Conservation (phyloP, 257 asterid species). For the Primulina eburnea region DNA sequence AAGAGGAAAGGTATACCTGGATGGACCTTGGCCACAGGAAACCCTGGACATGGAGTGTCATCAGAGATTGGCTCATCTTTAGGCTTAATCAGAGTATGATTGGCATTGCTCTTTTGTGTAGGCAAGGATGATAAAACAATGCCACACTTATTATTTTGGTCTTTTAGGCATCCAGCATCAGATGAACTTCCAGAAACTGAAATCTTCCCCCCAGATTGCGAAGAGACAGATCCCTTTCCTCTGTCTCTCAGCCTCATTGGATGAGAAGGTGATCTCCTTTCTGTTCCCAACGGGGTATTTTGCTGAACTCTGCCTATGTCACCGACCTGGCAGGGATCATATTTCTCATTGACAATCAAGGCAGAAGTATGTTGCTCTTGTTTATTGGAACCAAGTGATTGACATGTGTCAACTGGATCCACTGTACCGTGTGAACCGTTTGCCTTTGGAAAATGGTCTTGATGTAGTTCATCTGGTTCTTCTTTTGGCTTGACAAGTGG, state of each 20-base stretch:
- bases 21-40: not conserved
- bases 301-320: conserved; percentile 15
- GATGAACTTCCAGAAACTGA: conserved; percentile 23
- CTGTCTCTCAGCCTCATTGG: conserved; percentile 27
- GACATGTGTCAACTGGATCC: conserved; percentile 16
- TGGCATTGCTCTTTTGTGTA: conserved; percentile 14
- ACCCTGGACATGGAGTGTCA: not conserved
- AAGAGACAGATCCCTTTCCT: conserved; percentile 23
- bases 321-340: conserved; percentile 21
- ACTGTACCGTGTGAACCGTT: conserved; percentile 15
- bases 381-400: conserved; percentile 22
- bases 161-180: conserved; percentile 25
- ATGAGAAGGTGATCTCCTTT: conserved; percentile 24
- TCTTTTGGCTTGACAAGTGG: conserved; percentile 36
- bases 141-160: conserved; percentile 24
- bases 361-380: conserved; percentile 30
- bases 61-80: not conserved
- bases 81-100: conserved; percentile 20
- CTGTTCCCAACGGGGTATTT: conserved; percentile 22
- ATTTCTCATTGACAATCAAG: conserved; percentile 15
- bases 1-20: conserved; percentile 27
- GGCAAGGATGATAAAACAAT: not conserved
- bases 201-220: not conserved
- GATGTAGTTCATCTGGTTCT: conserved; percentile 37
- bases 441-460: conserved; percentile 16